Percentiles rank a stretch among this genome's conserved stretches.
phyloP scores from a whole-genome alignment of 192 early-diverging fungal species.

The Rhizophagus clarus region DNA sequence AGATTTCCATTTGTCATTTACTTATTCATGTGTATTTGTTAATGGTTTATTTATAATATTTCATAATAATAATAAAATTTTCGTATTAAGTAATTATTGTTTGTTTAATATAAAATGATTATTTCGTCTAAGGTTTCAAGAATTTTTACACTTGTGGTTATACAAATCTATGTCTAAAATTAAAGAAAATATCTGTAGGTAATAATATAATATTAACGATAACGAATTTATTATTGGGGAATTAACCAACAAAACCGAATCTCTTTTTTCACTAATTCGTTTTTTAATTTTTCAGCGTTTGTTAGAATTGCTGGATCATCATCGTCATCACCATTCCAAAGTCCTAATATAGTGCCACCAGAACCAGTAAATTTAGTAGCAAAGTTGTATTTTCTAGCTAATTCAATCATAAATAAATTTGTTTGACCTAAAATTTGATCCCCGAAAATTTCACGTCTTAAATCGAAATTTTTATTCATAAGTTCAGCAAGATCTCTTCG shows the following conservation, averaged over 20 bases:
- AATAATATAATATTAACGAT: too few species aligned
- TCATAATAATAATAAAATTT: too few species aligned
- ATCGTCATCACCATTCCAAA: conserved; percentile 44
- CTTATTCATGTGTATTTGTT: too few species aligned
- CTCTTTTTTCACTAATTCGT: conserved; percentile 43
- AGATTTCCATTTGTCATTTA: too few species aligned
- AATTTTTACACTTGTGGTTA: too few species aligned
- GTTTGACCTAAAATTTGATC: conserved; percentile 50
- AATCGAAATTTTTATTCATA: conserved; percentile 61
- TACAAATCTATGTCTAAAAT: too few species aligned
- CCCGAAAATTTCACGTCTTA: conserved; percentile 51
- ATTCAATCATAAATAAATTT: conserved; percentile 55
- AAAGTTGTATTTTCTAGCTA: conserved; percentile 47
- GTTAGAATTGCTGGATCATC: not conserved
- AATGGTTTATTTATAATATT: too few species aligned
- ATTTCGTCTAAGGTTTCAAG: too few species aligned
- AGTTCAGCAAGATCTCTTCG: conserved; percentile 44
- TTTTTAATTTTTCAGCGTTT: conserved; percentile 36
- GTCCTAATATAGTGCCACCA: conserved; percentile 62
- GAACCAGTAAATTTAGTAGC: conserved; percentile 62
- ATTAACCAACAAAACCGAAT: conserved; percentile 42
- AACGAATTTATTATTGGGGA: not conserved
- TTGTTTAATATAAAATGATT: too few species aligned
- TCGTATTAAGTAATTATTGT: too few species aligned
- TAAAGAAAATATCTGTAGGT: too few species aligned